phyloP scores from a whole-genome alignment of 1,139 yeast genomes.

The Kodamaea sp. region DNA sequence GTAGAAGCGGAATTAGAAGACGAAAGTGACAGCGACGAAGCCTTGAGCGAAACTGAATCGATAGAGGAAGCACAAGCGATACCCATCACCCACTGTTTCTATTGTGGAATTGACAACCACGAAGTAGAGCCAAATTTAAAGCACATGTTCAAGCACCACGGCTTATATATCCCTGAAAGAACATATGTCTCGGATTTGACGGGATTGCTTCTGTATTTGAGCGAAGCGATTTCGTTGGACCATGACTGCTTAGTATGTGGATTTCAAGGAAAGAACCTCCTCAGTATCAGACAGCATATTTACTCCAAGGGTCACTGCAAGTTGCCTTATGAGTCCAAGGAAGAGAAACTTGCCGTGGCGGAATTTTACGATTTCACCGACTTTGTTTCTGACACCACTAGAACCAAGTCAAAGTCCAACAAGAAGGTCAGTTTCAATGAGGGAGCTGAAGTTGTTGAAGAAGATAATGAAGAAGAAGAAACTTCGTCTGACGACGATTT shows the following conservation, averaged over 20 bases:
- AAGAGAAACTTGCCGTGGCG: slow-evolving; percentile 39
- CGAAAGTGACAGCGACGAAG: slow-evolving; percentile 4
- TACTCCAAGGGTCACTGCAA: slow-evolving; percentile 54
- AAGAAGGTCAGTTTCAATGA: slow-evolving; percentile 21
- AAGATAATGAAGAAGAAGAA: slow-evolving; percentile 26
- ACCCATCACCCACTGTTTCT: slow-evolving; percentile 42
- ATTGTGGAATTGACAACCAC: slow-evolving; percentile 39
- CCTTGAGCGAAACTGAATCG: slow-evolving; percentile 20
- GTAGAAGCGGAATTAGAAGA: slow-evolving; percentile 23
- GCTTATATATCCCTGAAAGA: slow-evolving; percentile 53
- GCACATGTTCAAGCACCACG: slow-evolving; percentile 52
- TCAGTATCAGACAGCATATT: slow-evolving; percentile 55
- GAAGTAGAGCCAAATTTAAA: slow-evolving; percentile 45
- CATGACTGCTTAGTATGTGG: slow-evolving; percentile 57
- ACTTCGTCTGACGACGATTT: slow-evolving; percentile 5
- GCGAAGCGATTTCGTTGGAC: slow-evolving; percentile 46
- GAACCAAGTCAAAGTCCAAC: slow-evolving; percentile 14
- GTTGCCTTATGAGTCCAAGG: slow-evolving; percentile 52
- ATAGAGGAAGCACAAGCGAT: slow-evolving; percentile 25
- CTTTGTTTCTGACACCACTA: slow-evolving; percentile 14
- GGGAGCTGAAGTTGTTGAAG: slow-evolving; percentile 21
- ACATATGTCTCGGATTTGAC: slow-evolving; percentile 40
- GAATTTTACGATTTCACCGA: slow-evolving; percentile 46
- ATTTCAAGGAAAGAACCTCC: slow-evolving; percentile 48
- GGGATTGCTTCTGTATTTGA: slow-evolving; percentile 47